Evolutionary conservation across 1,139 yeast genomes (phyloP).

Genomic region (Kodamaea ohmeri): DNA sequence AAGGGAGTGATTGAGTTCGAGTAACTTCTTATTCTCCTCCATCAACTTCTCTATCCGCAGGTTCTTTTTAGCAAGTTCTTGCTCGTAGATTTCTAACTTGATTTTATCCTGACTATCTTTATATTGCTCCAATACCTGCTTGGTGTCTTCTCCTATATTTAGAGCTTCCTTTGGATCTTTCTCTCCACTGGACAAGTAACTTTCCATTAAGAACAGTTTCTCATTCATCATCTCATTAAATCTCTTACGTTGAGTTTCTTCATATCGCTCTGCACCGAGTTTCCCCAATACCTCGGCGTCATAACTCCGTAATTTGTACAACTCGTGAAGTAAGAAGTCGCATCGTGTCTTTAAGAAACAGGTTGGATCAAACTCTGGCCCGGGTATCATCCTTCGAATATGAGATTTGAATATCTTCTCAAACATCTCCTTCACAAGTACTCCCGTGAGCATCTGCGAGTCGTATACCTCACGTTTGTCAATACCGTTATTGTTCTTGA

Average conservation of each 20-base stretch:
- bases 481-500: slow-evolving; percentile 2
- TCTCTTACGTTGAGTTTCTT: slow-evolving; percentile 13
- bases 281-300: slow-evolving; percentile 29
- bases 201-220: slow-evolving; percentile 6
- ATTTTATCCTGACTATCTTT: slow-evolving; percentile 18
- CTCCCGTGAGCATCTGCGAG: slow-evolving; percentile 32
- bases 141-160: slow-evolving; percentile 13
- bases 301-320: slow-evolving; percentile 21
- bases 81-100: slow-evolving; percentile 22
- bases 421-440: slow-evolving; percentile 26
- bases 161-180: not conserved
- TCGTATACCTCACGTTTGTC: slow-evolving; percentile 16
- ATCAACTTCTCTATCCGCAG: slow-evolving; percentile 25
- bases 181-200: slow-evolving; percentile 5
- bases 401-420: slow-evolving; percentile 10
- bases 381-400: slow-evolving; percentile 4
- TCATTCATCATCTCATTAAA: slow-evolving; percentile 9
- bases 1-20: slow-evolving; percentile 35
- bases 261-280: slow-evolving; percentile 25
- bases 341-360: slow-evolving; percentile 4
- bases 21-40: slow-evolving; percentile 30
- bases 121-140: slow-evolving; percentile 14
- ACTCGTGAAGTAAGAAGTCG: slow-evolving; percentile 23
- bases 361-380: slow-evolving; percentile 14
- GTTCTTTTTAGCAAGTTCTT: slow-evolving; percentile 26